Base-by-base conservation (phyloP, 129 eudicot genomes). In the Centrapalus pauciflorus region DNA sequence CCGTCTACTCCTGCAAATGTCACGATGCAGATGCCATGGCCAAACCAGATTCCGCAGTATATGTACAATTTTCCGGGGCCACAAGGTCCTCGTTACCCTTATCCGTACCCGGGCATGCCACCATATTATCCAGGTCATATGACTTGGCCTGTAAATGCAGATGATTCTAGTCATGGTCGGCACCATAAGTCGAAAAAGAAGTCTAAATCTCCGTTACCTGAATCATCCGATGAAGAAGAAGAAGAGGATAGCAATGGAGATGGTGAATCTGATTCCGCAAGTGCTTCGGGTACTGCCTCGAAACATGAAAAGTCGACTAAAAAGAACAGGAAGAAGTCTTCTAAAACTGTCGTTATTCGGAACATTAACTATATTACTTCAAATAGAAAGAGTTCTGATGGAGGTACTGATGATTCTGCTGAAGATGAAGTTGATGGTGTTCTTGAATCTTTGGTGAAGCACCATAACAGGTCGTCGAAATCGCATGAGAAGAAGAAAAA, bases 321-420 rank as follows among this genome's bases (percentile, higher is more conserved):
- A 67, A 89, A 78, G 79, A 74, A 84, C 60, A 80, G 77, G 75
- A 93, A 89, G 61, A 90, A 80, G 74, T 73, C 89, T 8, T 93
- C 99, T 40, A 93, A 87, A 73, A 93, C 89, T 0, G 99, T 93
- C 16, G 96, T 93, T 30, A 93, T 93, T 28, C 96, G 99, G 37
- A 93, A 93, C 71, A 86, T 93, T 61, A 93, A 93, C 57, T 93
- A 93, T 72, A 89, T 93, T 13, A 85, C 95, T 54, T 92, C 98
- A 28, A 80, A 87, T 64, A 80, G 79, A 72, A 82, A 75, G 77
- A 75, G 80, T 74, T 89, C 79, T 20, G 95, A 82, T 58, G 85
- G 85, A 7, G 87, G 72, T 9, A 84, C 75, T 25, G 82, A 72
- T 65, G 78, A 84, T 66, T 83, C 95, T 5, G 86, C 41, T 27